Percentiles rank a stretch among this genome's conserved stretches.
Evolutionary conservation across 1,284 basidiomycete genomes (phyloP).

Genomic region (Trichosporon coremiiforme): DNA sequence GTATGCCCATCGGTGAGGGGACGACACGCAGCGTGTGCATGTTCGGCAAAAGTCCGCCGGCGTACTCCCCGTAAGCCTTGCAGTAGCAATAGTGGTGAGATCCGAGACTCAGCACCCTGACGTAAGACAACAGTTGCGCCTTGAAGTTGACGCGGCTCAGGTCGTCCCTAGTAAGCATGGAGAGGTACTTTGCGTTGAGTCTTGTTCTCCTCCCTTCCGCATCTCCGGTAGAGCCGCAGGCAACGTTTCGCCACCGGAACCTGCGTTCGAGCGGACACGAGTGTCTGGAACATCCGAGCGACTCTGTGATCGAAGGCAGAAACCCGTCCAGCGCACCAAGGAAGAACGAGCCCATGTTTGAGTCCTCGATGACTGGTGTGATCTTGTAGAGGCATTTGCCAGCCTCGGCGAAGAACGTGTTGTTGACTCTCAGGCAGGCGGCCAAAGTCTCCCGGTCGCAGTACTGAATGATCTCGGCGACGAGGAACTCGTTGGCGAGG

Average conservation of each 20-base stretch:
- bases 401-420: slow-evolving; percentile 11
- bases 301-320: not conserved
- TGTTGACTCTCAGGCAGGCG: slow-evolving; percentile 5
- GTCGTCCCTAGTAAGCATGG: not conserved
- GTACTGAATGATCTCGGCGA: slow-evolving; percentile 24
- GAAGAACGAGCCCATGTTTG: slow-evolving; percentile 4
- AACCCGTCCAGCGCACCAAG: not conserved
- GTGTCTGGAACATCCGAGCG: not conserved
- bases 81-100: slow-evolving; percentile 11
- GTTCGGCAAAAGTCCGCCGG: not conserved
- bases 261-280: not conserved
- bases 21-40: slow-evolving; percentile 8
- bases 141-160: slow-evolving; percentile 19
- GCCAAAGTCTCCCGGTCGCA: not conserved
- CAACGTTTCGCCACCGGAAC: not conserved
- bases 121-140: not conserved
- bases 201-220: not conserved
- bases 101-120: slow-evolving; percentile 13
- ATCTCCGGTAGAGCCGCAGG: not conserved
- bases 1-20: not conserved
- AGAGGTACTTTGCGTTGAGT: not conserved
- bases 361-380: not conserved
- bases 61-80: not conserved
- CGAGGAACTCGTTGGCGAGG: slow-evolving; percentile 22
- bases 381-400: slow-evolving; percentile 7